Base-by-base conservation (phyloP, 768 basidiomycete species). In the Hydnomerulius pinastri region DNA sequence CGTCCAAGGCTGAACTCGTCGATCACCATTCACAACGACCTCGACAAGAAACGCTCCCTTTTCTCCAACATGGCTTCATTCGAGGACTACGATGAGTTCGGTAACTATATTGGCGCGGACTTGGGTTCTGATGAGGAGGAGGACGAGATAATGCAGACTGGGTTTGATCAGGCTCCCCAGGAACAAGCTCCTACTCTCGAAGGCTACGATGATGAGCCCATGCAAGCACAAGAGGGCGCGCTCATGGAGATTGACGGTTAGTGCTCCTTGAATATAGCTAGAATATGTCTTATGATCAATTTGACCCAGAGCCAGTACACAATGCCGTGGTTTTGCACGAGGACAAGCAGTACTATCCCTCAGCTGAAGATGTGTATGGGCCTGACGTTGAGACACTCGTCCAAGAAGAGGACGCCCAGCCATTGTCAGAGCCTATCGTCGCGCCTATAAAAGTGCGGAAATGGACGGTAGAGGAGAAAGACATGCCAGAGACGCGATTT, bases 351-450 rank as follows among this genome's bases (percentile, higher is more conserved):
- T 98, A 99, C 70, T 99, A 99, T 67, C 91, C 93, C 12, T 88
- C 89, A 12, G 96, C 97, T 1, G 77, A 77, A 48, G 93, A 98
- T 15, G 83, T 95, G 2, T 99, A 99, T 68, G 97, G 97, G 2
- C 76, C 82, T 32, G 97, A 86, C 51, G 97, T 99, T 25, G 96
- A 98, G 72, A 90, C 97, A 1, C 71, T 98, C 58, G 97, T 99
- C 2, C 97, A 98, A 66, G 97, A 99, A 69, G 97, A 99, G 72
- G 97, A 99, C 65, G 85, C 91, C 3, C 97, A 99, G 67, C 93
- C 93, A 12, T 79, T 99, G 17, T 80, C 92, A 2, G 92, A 98
- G 62, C 97, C 97, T 17, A 95, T 99, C 53, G 78, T 99, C 56
- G 93, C 92, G 10, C 97, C 97, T 29, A 80, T 98, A 51, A 97